Base-by-base conservation (phyloP, 192 early-diverging fungal genomes). In the Dimargaris verticillata region DNA sequence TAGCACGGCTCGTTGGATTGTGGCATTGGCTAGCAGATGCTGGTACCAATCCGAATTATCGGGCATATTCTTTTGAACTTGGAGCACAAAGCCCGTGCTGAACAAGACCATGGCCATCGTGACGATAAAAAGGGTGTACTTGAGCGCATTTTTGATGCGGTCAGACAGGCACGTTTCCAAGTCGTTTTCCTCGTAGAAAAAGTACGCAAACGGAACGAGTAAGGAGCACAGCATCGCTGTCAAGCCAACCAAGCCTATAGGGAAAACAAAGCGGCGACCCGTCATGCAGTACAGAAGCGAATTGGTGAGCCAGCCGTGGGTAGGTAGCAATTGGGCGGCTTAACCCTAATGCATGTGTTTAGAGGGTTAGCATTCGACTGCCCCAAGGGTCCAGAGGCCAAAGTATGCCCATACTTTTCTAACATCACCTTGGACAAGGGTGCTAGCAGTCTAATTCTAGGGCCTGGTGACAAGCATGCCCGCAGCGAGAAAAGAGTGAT, bases 131-230 rank as follows among this genome's bases (percentile, higher is more conserved):
- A 63, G 57, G n/a, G 81, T 81, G 52, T 79, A 80, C 60, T 79
- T 79, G 48, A 76, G 59, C 3, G 81, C 72, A 0, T 66, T 72
- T 5, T 47, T 26, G 10, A 78, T 28, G 3, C 81, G 68, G 26
- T 76, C 61, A 0, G 55, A 33, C 0, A 62, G 43, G 12, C 68
- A 61, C 38, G 70, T 64, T 25, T 70, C 73, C 24, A 79, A 74
- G 25, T 78, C 74, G 11, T 73, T 61, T 41, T 79, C 77, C 51
- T 83, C 81, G 67, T 65, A 83, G 64, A 72, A 83, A 53, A 81
- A 81, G 48, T 83, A 83, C 20, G 75, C 70, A 44, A 83, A 76
- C 2, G 81, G 81, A 62, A 83, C 77, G 65, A 75, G 64, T 28
- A 71, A 61, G 61, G 76, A 76, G 44, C 64, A 51, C 28, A 79